phyloP scores from a whole-genome alignment of 2,329 filamentous ascomycete species.

The Penicillium expansum region DNA sequence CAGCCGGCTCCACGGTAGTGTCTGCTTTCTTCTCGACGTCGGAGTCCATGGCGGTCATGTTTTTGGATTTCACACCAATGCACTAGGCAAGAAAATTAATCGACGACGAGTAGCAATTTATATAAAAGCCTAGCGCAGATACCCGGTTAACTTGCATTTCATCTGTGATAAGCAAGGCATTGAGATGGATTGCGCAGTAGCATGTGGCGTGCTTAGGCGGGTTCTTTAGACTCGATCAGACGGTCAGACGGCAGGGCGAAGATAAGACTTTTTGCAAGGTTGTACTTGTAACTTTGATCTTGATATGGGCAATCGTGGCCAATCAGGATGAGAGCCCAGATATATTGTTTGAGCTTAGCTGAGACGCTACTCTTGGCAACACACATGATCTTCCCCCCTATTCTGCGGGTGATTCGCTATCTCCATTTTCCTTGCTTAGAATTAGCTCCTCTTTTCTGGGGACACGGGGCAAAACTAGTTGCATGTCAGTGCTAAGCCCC shows the following conservation, averaged over 20 bases:
- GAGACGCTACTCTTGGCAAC: neutral
- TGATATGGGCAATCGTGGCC: neutral
- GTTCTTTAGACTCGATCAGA: neutral
- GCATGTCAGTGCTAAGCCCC: too few relatives aligned
- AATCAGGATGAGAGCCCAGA: neutral
- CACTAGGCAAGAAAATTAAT: neutral
- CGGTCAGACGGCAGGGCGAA: neutral
- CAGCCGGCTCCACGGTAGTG: conserved; percentile 5
- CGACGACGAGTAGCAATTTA: neutral
- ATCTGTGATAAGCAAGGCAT: neutral
- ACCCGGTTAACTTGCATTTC: neutral
- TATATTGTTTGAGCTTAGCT: conserved; percentile 1
- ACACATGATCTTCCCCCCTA: neutral
- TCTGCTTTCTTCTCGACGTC: conserved; percentile 19
- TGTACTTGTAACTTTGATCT: neutral
- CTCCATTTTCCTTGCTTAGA: neutral
- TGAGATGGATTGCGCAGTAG: neutral
- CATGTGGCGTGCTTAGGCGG: neutral
- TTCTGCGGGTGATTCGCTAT: neutral
- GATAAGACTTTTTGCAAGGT: neutral
- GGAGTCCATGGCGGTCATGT: conserved; percentile 12
- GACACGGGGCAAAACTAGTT: neutral
- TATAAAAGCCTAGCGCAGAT: neutral
- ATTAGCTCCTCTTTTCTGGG: neutral
- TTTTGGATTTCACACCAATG: neutral